These are phyloP conservation scores for Bimuria novae-zelandiae DNA, from an alignment of 2,329 filamentous ascomycete species.

Conservation along the genomic window DNA sequence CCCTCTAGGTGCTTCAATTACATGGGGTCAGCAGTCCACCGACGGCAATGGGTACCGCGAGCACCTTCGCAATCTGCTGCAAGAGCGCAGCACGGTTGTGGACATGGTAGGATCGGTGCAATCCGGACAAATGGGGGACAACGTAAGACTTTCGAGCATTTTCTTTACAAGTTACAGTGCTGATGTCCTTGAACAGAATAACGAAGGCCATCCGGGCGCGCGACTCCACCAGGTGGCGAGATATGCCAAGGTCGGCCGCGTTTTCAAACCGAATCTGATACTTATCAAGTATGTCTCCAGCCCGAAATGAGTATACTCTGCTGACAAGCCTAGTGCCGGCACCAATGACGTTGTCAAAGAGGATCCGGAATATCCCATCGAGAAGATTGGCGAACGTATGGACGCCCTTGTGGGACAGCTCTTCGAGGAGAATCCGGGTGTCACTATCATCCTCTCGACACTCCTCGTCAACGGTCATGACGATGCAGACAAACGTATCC, in stretches of 20 bases:
- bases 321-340: conserved; percentile 1
- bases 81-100: conserved; percentile 5
- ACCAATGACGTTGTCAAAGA: conserved; percentile 9
- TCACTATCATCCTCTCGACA: conserved; percentile 9
- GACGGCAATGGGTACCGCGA: conserved; percentile 11
- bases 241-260: background rate
- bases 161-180: no score
- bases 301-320: background rate
- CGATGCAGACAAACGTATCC: background rate
- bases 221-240: background rate
- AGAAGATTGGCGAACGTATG: conserved; percentile 4
- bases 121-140: conserved; percentile 4
- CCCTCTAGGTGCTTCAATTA: conserved; percentile 12
- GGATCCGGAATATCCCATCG: background rate
- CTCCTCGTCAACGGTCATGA: background rate
- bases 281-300: conserved; percentile 5
- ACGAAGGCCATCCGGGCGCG: conserved; percentile 8
- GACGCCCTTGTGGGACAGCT: conserved; percentile 1
- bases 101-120: conserved; percentile 10
- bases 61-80: conserved; percentile 4
- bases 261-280: conserved; percentile 4
- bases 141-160: background rate
- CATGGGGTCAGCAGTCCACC: background rate
- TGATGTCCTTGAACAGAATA: background rate
- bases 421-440: conserved; percentile 1